These are phyloP conservation scores for Parafenestella ontariensis DNA, from an alignment of 2,329 filamentous ascomycete species.

Conservation along the genomic window DNA sequence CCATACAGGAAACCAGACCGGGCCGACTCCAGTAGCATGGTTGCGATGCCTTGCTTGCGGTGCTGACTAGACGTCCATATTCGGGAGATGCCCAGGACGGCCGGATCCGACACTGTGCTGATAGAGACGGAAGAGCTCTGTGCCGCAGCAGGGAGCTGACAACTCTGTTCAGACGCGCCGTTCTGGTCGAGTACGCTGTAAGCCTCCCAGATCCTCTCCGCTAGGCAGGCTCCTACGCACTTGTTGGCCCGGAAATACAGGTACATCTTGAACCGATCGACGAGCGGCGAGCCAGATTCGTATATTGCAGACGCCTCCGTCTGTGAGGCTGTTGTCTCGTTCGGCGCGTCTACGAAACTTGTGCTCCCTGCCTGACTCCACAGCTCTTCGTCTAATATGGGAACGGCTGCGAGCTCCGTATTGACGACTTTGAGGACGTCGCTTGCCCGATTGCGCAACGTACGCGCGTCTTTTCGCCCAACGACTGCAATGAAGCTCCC, in stretches of 20 bases:
- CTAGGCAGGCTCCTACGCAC: slow-evolving; percentile 68
- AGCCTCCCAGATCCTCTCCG: slow-evolving; percentile 66
- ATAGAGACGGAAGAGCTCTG: slow-evolving; percentile 52
- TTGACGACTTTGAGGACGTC: slow-evolving; percentile 66
- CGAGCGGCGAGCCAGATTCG: slow-evolving; percentile 32
- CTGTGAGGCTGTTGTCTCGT: slow-evolving; percentile 17
- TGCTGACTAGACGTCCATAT: slow-evolving; percentile 69
- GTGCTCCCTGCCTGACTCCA: slow-evolving; percentile 59
- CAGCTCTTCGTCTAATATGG: slow-evolving; percentile 63
- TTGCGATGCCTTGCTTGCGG: slow-evolving; percentile 64
- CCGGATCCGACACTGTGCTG: slow-evolving; percentile 52
- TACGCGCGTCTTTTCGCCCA: slow-evolving; percentile 60
- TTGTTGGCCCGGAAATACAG: slow-evolving; percentile 67
- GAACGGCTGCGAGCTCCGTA: slow-evolving; percentile 66
- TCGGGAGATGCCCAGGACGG: slow-evolving; percentile 67
- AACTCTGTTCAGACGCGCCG: slow-evolving; percentile 22
- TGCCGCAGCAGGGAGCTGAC: slow-evolving; percentile 18
- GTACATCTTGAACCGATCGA: slow-evolving; percentile 65
- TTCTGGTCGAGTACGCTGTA: slow-evolving; percentile 54
- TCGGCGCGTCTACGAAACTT: slow-evolving; percentile 4
- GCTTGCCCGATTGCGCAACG: slow-evolving; percentile 62
- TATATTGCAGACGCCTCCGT: slow-evolving; percentile 40
- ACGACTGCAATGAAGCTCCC: slow-evolving; percentile 64
- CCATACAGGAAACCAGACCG: slow-evolving; percentile 63
- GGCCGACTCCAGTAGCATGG: slow-evolving; percentile 63